phyloP scores from a whole-genome alignment of 1,139 yeast species.

The Fermentozyma sake region DNA sequence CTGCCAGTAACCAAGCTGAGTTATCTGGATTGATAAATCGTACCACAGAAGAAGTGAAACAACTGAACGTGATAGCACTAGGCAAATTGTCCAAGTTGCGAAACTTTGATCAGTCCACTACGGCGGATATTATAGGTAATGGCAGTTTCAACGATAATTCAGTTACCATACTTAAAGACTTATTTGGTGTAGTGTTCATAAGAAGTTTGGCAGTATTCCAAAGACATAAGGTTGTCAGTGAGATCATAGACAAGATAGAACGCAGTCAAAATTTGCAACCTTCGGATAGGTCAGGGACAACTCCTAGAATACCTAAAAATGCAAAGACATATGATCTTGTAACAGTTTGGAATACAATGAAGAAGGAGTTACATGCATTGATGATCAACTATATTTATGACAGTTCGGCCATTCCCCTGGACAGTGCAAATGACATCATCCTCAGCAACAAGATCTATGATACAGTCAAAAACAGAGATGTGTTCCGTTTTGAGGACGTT shows the following conservation, averaged over 20 bases:
- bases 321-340: slow-evolving; percentile 30
- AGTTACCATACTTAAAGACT: slow-evolving; percentile 59
- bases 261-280: too few species aligned
- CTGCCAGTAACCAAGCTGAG: slow-evolving; percentile 40
- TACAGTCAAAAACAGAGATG: slow-evolving; percentile 23
- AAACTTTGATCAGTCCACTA: slow-evolving; percentile 20
- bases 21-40: slow-evolving; percentile 50
- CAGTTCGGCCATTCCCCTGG: slow-evolving; percentile 3
- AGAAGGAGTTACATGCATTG: slow-evolving; percentile 54
- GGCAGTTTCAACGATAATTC: slow-evolving; percentile 41
- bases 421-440: slow-evolving; percentile 3
- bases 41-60: slow-evolving; percentile 61
- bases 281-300: background rate
- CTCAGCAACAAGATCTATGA: slow-evolving; percentile 15
- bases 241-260: slow-evolving; percentile 32
- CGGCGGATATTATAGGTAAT: slow-evolving; percentile 20
- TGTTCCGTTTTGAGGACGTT: slow-evolving; percentile 50
- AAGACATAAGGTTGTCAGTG: slow-evolving; percentile 62
- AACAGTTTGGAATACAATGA: slow-evolving; percentile 55
- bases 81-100: slow-evolving; percentile 30
- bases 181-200: slow-evolving; percentile 64
- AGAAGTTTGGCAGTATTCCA: slow-evolving; percentile 64
- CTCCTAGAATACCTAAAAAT: slow-evolving; percentile 1
- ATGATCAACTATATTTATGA: slow-evolving; percentile 52
- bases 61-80: slow-evolving; percentile 32